Conservation (phyloP, 371 early-diverging fungal genomes). For the Lichtheimia ornata region DNA sequence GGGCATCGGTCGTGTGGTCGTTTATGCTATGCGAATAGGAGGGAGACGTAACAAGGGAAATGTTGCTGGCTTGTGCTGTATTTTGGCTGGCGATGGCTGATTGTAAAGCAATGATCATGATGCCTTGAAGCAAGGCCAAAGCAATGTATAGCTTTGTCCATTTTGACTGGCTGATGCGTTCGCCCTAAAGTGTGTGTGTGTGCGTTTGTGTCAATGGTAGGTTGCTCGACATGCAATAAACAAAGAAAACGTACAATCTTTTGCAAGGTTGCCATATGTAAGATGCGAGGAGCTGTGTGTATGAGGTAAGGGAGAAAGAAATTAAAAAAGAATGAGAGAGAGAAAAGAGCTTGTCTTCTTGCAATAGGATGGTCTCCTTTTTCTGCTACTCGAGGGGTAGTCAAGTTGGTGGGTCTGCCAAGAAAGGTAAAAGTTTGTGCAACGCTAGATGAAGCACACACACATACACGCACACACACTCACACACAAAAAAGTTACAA, state of each 20-base stretch:
- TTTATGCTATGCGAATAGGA: background rate
- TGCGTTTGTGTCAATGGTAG: background rate
- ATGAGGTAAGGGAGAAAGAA: background rate
- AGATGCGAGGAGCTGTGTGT: background rate
- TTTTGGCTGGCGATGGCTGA: slow-evolving; percentile 42
- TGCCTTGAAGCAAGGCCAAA: slow-evolving; percentile 41
- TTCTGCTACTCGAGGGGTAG: no score
- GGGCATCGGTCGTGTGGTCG: background rate
- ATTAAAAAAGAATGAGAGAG: slow-evolving; percentile 3
- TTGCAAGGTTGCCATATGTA: slow-evolving; percentile 50
- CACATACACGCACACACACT: no score
- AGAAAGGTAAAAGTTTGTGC: no score
- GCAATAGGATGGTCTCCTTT: no score
- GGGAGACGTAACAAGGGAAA: slow-evolving; percentile 4
- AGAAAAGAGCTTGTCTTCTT: background rate
- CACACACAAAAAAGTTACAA: no score
- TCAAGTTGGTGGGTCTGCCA: no score
- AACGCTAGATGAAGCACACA: no score
- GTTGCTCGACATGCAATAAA: background rate
- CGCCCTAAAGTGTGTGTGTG: slow-evolving; percentile 18
- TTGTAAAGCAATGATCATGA: slow-evolving; percentile 39
- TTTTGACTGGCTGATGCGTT: slow-evolving; percentile 38
- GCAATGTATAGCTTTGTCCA: slow-evolving; percentile 40
- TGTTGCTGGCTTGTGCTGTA: slow-evolving; percentile 23
- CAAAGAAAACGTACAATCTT: slow-evolving; percentile 17